A percentile compares a stretch with the other conserved stretches of the same genome.
Conservation (phyloP, 805 yeast genomes). For the Spathaspora arborariae region DNA sequence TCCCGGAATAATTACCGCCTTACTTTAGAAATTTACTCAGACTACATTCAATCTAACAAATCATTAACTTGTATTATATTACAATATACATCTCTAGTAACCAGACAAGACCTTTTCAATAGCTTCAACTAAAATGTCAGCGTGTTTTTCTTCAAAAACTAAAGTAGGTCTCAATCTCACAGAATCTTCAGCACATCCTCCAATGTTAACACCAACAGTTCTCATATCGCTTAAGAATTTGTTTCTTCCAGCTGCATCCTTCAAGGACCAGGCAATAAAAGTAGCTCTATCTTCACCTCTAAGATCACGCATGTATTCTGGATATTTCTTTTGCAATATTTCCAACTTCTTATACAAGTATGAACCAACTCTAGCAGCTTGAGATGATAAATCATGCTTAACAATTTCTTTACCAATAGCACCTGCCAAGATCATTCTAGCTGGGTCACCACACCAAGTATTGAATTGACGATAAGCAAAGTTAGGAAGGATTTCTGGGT, state of each 20-base stretch:
- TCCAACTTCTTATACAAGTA: slow-evolving; percentile 60
- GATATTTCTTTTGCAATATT: slow-evolving; percentile 50
- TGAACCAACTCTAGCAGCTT: slow-evolving; percentile 60
- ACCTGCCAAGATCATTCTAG: slow-evolving; percentile 70
- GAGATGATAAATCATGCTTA: slow-evolving; percentile 54
- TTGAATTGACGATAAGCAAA: slow-evolving; percentile 85
- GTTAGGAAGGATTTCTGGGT: slow-evolving; percentile 69
- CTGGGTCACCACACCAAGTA: slow-evolving; percentile 94
- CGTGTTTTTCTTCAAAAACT: slow-evolving; percentile 76
- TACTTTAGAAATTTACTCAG: no score
- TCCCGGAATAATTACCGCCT: no score
- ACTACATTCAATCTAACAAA: neutral
- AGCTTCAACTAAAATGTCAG: slow-evolving; percentile 54
- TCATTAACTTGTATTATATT: neutral
- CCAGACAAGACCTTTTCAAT: slow-evolving; percentile 36
- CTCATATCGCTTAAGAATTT: slow-evolving; percentile 58
- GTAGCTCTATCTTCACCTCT: slow-evolving; percentile 77
- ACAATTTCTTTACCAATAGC: slow-evolving; percentile 65
- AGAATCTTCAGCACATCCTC: slow-evolving; percentile 79
- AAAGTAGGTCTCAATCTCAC: slow-evolving; percentile 80
- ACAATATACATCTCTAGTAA: slow-evolving; percentile 15
- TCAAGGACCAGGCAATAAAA: slow-evolving; percentile 77
- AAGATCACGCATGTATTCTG: slow-evolving; percentile 49
- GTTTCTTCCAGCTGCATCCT: slow-evolving; percentile 53
- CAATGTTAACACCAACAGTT: slow-evolving; percentile 68